Evolutionary conservation across 1,284 basidiomycete species (phyloP).

Genomic region (Ganoderma sp.): DNA sequence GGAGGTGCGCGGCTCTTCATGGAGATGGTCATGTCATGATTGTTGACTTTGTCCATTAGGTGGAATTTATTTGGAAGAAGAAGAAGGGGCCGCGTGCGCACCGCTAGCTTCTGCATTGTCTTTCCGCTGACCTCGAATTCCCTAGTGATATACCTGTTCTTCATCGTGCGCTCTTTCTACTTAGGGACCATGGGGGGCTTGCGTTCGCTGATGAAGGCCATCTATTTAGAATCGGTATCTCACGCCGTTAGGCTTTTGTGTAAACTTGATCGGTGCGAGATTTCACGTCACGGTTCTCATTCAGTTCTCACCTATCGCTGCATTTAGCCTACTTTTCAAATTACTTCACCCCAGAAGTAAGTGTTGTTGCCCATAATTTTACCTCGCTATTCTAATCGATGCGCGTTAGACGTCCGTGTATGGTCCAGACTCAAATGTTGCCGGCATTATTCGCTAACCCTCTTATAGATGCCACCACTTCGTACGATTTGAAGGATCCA

Average conservation of each 20-base stretch:
- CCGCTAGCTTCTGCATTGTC: conserved; percentile 23
- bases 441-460: background rate
- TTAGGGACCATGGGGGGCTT: background rate
- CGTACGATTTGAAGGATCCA: conserved; percentile 57
- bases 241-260: conserved; percentile 55
- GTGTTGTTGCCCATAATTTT: conserved; percentile 21
- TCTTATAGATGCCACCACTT: conserved; percentile 50
- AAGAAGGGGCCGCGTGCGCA: conserved; percentile 48
- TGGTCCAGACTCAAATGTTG: background rate
- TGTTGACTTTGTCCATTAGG: background rate
- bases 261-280: conserved; percentile 52
- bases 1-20: conserved; percentile 38
- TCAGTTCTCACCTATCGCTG: background rate
- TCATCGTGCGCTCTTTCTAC: conserved; percentile 45
- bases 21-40: background rate
- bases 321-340: conserved; percentile 52
- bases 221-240: conserved; percentile 52
- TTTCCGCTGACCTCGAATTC: background rate
- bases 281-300: background rate
- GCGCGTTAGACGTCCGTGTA: background rate
- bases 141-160: conserved; percentile 54
- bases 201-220: too few relatives aligned
- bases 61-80: conserved; percentile 53
- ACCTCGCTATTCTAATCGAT: background rate
- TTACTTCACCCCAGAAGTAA: conserved; percentile 48